Evolutionary conservation across 2,329 filamentous ascomycete species (phyloP).

Genomic region (Colletotrichum kahawae): DNA sequence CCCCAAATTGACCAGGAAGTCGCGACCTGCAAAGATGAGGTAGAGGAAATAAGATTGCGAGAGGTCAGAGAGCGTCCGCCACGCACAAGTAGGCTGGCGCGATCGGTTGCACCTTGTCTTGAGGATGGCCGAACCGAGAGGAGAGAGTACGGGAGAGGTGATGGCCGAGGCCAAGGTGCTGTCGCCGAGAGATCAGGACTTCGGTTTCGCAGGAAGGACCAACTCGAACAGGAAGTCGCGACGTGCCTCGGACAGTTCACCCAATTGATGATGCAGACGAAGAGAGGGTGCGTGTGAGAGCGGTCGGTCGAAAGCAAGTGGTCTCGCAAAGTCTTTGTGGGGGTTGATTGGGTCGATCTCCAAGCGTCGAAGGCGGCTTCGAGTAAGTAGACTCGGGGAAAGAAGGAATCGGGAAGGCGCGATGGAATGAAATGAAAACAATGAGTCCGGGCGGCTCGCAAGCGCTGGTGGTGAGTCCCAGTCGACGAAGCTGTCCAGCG

Average conservation of each 20-base stretch:
- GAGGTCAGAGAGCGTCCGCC: too few relatives aligned
- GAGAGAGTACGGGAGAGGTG: background rate
- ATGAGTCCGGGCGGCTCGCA: background rate
- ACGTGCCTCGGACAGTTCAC: background rate
- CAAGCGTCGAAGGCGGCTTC: background rate
- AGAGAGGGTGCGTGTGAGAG: background rate
- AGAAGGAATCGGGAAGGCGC: background rate
- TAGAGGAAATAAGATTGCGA: fast-evolving
- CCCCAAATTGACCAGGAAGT: background rate
- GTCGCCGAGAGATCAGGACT: too few relatives aligned
- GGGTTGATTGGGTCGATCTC: background rate
- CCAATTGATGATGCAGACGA: background rate
- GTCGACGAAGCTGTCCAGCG: background rate
- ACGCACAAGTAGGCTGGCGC: too few relatives aligned
- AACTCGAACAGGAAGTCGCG: background rate
- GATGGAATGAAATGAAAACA: background rate
- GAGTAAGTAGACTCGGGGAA: background rate
- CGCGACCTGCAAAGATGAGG: background rate
- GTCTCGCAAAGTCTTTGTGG: background rate
- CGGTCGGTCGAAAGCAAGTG: background rate
- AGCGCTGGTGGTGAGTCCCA: background rate
- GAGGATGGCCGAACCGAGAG: too few relatives aligned
- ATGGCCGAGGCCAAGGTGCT: too few relatives aligned
- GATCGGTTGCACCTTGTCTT: too few relatives aligned
- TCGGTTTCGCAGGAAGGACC: background rate